A percentile compares a stretch with the other conserved stretches of the same genome.
Conservation (phyloP, 345 rosid genomes). For the Citrus reticulata region DNA sequence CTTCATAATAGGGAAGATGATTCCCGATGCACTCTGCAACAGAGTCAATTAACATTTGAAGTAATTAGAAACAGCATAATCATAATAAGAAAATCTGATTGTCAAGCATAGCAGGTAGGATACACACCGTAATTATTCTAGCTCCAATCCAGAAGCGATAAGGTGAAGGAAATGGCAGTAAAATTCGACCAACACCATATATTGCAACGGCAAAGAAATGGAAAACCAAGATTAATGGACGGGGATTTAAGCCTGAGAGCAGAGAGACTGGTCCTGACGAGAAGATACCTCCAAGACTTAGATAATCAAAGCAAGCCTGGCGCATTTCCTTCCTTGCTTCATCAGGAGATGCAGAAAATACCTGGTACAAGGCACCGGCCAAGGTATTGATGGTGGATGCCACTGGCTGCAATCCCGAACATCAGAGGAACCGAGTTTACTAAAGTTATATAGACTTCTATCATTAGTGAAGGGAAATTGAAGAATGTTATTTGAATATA, state of each 20-base stretch:
- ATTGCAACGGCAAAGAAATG: constrained; percentile 48
- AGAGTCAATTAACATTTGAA: background rate
- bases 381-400: constrained; percentile 45
- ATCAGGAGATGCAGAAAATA: constrained; percentile 45
- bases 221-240: constrained; percentile 35
- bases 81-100: background rate
- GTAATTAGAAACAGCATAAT: background rate
- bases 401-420: constrained; percentile 31
- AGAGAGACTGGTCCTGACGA: constrained; percentile 40
- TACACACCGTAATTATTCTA: constrained; percentile 34
- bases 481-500: background rate
- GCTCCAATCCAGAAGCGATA: constrained; percentile 47
- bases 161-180: constrained; percentile 50
- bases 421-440: constrained; percentile 2
- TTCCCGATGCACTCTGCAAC: constrained; percentile 41
- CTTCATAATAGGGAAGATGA: constrained; percentile 40
- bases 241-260: constrained; percentile 45
- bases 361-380: constrained; percentile 46
- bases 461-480: background rate
- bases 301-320: constrained; percentile 45
- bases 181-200: constrained; percentile 41
- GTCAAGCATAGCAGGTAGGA: background rate
- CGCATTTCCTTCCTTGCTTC: constrained; percentile 48
- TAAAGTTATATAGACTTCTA: background rate
- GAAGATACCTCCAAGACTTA: constrained; percentile 43